phyloP scores from a whole-genome alignment of 371 early-diverging fungal species.

The Batrachochytrium dendrobatidis region DNA sequence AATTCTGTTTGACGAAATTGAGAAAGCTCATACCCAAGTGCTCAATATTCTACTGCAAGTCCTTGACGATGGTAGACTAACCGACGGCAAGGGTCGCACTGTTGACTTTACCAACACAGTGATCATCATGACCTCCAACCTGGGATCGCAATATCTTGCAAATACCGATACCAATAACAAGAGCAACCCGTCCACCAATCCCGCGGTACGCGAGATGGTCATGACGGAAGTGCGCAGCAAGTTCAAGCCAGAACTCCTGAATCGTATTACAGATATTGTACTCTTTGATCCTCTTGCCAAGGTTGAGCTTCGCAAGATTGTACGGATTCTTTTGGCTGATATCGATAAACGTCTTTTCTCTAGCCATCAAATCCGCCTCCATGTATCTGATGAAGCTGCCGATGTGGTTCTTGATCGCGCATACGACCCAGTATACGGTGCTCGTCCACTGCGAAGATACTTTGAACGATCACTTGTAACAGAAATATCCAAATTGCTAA shows the following conservation, averaged over 20 bases:
- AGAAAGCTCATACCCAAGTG: slow-evolving; percentile 76
- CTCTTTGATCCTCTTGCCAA: slow-evolving; percentile 59
- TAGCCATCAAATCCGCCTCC: slow-evolving; percentile 49
- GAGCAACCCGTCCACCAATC: neutral
- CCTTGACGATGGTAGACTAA: slow-evolving; percentile 77
- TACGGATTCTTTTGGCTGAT: slow-evolving; percentile 50
- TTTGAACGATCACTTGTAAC: slow-evolving; percentile 67
- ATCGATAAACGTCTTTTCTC: slow-evolving; percentile 56
- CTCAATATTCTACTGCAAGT: slow-evolving; percentile 73
- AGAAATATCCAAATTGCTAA: slow-evolving; percentile 59
- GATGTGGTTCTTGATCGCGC: slow-evolving; percentile 54
- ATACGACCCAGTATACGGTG: slow-evolving; percentile 73
- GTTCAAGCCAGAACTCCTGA: slow-evolving; percentile 79
- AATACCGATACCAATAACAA: neutral
- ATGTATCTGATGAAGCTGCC: slow-evolving; percentile 44
- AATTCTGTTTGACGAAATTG: slow-evolving; percentile 77
- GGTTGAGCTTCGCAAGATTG: slow-evolving; percentile 51
- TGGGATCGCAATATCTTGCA: slow-evolving; percentile 50
- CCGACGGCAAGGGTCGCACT: slow-evolving; percentile 68
- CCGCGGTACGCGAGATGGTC: slow-evolving; percentile 38
- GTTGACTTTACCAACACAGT: slow-evolving; percentile 78
- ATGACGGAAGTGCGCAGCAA: slow-evolving; percentile 51
- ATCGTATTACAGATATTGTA: slow-evolving; percentile 78
- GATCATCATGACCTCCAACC: slow-evolving; percentile 75
- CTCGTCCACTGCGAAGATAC: slow-evolving; percentile 68